A percentile compares a stretch with the other conserved stretches of the same genome.
phyloP scores from a whole-genome alignment of 225 moss, liverwort and hornwort genomes.

The Sphagnum tenellum region DNA sequence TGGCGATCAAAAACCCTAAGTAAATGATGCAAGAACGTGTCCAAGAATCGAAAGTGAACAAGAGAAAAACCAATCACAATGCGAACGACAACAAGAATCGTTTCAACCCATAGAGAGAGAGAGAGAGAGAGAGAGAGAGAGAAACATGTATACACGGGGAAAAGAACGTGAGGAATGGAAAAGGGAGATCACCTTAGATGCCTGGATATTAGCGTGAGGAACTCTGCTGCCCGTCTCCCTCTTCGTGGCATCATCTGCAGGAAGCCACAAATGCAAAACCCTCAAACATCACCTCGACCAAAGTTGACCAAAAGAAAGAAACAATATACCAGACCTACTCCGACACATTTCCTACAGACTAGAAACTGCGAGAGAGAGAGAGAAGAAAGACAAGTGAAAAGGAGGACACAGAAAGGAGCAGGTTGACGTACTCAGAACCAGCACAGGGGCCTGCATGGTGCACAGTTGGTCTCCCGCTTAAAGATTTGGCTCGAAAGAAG shows the following conservation, averaged over 20 bases:
- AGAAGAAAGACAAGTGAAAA: not conserved
- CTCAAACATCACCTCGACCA: not conserved
- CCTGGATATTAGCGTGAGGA: slow-evolving; percentile 76
- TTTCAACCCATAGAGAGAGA: not conserved
- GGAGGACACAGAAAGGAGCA: not conserved
- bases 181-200: slow-evolving; percentile 46
- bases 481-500: too few relatives aligned
- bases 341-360: not conserved
- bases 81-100: not conserved
- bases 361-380: not conserved
- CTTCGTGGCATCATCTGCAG: slow-evolving; percentile 72
- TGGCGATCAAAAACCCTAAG: not conserved
- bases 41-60: not conserved
- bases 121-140: not conserved
- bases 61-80: not conserved
- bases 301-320: not conserved
- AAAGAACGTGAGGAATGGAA: not conserved
- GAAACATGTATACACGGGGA: not conserved
- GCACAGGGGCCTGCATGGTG: slow-evolving; percentile 80
- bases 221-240: slow-evolving; percentile 76
- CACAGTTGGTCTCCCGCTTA: too few relatives aligned
- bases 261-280: not conserved
- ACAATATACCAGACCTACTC: not conserved
- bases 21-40: not conserved
- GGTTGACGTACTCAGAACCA: slow-evolving; percentile 55